phyloP scores from a whole-genome alignment of 163 green algal species.

The Scenedesmus sp. region DNA sequence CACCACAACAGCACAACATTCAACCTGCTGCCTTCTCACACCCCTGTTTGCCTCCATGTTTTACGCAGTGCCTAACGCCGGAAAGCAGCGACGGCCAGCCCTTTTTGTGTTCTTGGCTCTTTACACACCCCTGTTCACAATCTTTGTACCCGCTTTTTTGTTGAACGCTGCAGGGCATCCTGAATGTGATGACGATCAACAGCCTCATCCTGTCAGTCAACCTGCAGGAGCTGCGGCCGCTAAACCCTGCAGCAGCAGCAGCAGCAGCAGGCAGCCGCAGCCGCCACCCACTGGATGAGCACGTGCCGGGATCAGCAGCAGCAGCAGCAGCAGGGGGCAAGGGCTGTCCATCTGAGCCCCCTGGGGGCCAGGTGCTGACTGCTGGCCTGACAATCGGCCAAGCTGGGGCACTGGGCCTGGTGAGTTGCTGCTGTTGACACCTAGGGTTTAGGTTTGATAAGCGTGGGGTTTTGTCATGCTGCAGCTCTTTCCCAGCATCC shows the following conservation, averaged over 20 bases:
- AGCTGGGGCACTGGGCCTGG: slow-evolving; percentile 13
- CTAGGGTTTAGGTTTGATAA: too few species aligned
- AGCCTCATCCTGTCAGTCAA: slow-evolving; percentile 37
- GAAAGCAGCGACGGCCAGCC: too few species aligned
- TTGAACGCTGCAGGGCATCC: not conserved
- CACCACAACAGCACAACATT: not conserved
- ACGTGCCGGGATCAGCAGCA: not conserved
- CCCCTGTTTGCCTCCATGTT: too few species aligned
- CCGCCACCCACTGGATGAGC: not conserved
- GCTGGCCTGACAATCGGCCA: not conserved
- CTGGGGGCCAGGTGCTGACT: not conserved
- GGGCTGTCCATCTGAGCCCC: not conserved
- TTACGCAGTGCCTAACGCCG: too few species aligned
- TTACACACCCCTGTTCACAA: not conserved
- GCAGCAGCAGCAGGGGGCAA: not conserved
- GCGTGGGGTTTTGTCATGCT: too few species aligned
- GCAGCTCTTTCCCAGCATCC: not conserved
- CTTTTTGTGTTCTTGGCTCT: too few species aligned
- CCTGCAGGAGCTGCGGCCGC: slow-evolving; percentile 20
- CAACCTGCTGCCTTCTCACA: too few species aligned
- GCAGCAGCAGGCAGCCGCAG: not conserved
- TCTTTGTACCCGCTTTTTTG: not conserved
- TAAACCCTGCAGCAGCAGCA: not conserved
- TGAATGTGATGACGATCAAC: slow-evolving; percentile 28
- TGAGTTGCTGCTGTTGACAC: not conserved